These are phyloP conservation scores for Lodderomyces margitis DNA, from an alignment of 1,139 yeast species.

Conservation along the genomic window DNA sequence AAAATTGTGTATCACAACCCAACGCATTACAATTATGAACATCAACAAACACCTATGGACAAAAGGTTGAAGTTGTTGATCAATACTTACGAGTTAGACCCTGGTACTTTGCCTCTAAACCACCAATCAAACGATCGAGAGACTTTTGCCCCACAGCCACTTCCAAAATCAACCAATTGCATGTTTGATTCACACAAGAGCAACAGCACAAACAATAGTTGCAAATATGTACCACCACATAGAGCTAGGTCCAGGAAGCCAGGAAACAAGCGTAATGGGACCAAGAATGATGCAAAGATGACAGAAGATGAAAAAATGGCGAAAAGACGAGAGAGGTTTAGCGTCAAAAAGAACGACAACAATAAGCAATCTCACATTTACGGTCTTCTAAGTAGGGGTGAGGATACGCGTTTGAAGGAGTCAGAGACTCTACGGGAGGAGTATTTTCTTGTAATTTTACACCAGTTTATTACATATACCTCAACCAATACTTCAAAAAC, in stretches of 20 bases:
- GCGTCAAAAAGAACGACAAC: not conserved
- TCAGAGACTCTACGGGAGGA: slow-evolving; percentile 37
- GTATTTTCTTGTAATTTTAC: slow-evolving; percentile 37
- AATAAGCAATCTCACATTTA: slow-evolving; percentile 19
- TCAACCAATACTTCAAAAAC: slow-evolving; percentile 20
- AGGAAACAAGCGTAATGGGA: not conserved
- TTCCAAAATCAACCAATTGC: not conserved
- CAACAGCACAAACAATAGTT: not conserved
- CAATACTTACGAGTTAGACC: not conserved
- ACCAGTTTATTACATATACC: slow-evolving; percentile 29
- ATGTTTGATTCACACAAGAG: not conserved
- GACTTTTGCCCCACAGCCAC: not conserved
- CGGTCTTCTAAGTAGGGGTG: slow-evolving; percentile 62
- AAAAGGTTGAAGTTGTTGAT: not conserved
- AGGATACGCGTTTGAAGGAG: slow-evolving; percentile 48
- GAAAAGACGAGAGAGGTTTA: slow-evolving; percentile 4
- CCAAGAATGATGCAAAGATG: not conserved
- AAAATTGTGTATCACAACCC: too few species aligned
- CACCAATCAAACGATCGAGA: not conserved
- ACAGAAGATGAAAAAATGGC: slow-evolving; percentile 6
- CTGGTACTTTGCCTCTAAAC: not conserved
- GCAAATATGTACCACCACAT: not conserved
- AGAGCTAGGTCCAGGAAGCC: not conserved
- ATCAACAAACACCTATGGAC: not conserved
- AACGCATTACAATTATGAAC: not conserved